phyloP scores from a whole-genome alignment of 2,329 filamentous ascomycete genomes.

The Fusarium subtropicale region DNA sequence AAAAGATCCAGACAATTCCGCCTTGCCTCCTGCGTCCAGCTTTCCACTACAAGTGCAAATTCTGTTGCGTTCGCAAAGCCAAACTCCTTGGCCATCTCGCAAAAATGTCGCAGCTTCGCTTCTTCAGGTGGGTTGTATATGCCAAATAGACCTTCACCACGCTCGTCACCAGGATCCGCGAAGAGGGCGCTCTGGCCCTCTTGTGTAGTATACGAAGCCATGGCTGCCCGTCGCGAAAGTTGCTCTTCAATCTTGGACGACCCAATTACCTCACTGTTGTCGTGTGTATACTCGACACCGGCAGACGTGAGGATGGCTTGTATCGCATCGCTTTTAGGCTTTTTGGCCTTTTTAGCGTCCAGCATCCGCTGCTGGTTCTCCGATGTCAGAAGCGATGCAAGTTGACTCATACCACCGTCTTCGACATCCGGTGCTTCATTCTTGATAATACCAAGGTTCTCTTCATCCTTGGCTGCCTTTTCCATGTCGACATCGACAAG shows the following conservation, averaged over 20 bases:
- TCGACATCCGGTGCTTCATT: constrained; percentile 66
- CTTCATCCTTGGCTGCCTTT: constrained; percentile 66
- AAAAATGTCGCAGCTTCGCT: constrained; percentile 86
- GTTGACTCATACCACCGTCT: constrained; percentile 76
- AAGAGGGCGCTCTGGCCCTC: constrained; percentile 69
- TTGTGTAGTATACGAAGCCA: constrained; percentile 60
- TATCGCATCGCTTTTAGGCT: constrained; percentile 75
- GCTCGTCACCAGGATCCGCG: constrained; percentile 58
- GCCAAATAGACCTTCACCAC: constrained; percentile 50
- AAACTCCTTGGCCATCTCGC: constrained; percentile 84
- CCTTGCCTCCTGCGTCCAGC: constrained; percentile 87
- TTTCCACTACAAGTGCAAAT: constrained; percentile 91
- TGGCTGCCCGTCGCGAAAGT: constrained; percentile 80
- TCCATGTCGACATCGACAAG: constrained; percentile 82
- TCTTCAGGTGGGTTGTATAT: constrained; percentile 78
- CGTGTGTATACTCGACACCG: constrained; percentile 94
- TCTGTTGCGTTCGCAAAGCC: constrained; percentile 81
- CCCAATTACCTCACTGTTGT: constrained; percentile 95
- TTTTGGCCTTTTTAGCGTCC: constrained; percentile 52
- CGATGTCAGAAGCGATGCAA: constrained; percentile 67
- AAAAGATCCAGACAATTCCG: constrained; percentile 83
- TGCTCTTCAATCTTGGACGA: constrained; percentile 91
- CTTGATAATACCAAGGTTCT: constrained; percentile 57
- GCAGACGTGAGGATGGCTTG: constrained; percentile 89
- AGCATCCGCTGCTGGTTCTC: constrained; percentile 59